Evolutionary conservation across 106 monocot genomes (phyloP), one percentile per base, ranked within the genome.

Genomic region (Acanthochlamys bracteata): DNA sequence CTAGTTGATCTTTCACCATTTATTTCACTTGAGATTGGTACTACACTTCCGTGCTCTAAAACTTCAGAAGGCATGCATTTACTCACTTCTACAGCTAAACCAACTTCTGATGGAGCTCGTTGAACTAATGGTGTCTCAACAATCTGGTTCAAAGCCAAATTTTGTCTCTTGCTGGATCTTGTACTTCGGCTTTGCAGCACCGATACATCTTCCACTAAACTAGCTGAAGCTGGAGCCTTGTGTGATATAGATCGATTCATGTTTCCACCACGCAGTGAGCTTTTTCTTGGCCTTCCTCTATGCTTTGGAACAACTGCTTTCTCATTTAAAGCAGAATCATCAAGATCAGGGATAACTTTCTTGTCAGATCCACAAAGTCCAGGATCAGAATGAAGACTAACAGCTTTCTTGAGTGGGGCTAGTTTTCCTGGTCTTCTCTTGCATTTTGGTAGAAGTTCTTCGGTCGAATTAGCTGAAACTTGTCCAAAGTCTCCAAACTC

Each of bases 261-360:
- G 20, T 63, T 21, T 21, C 3, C 2, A 0, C 42, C 42, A 16
- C 4, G 20, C 20, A 67, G 15, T 24, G 45, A 55, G 13, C 15
- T 66, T 66, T 67, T 66, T 33, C 53, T 58, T 42, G 69, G 52
- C 22, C 64, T 69, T 60, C 52, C 68, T 60, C 61, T 69, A 13
- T 15, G 21, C 39, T 15, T 73, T 41, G 27, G 41, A 59, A 24
- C 24, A 61, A 25, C 42, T 45, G 42, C 64, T 12, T 67, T 62
- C 56, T n/a, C 22, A 42, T 57, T 51, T 39, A 45, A 15, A 53
- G 16, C n/a, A 46, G 33, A n/a, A n/a, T n/a, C n/a, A n/a, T n/a
- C n/a, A n/a, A 43, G 13, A 43, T 43, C 10, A 43, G 43, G 43
- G 10, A 43, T 8, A 43, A 43, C 43, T 43, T 43, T 43, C 7